Base-by-base conservation (phyloP, 192 early-diverging fungal genomes). In the Rhizophagus prolifer region DNA sequence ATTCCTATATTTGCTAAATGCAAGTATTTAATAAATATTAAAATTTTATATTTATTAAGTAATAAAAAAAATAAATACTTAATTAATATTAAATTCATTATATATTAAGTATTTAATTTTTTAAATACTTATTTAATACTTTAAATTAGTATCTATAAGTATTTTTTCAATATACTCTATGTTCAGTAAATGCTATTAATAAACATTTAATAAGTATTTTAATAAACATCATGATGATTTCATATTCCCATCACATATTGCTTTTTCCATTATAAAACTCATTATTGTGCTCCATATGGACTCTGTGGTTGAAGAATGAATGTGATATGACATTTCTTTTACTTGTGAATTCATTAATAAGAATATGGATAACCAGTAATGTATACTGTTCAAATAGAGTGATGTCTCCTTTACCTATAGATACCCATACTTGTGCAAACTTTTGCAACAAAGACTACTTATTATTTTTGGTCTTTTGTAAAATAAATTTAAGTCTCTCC, bases 261-360 rank as follows among this genome's bases (percentile, higher is more conserved):
- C 68, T 26, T 70, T 41, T 23, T 23, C 46, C 14, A 28, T 70
- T 28, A 47, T 30, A 54, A 70, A 50, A 9, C 68, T 47, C 21
- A 70, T 70, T 70, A 70, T 9, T 70, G 13, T 54, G 26, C 68
- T 70, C 46, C 68, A 70, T 46, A 70, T 70, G 3, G 62, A 30
- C 13, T 64, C 28, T 7, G 31, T 70, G 30, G 44, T 70, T 54
- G 19, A 44, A 13, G 19, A 19, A 23, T 70, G 38, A n/a, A n/a
- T n/a, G n/a, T 23, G 68, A 70, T 9, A 70, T 70, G 1, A 70
- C 5, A 26, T 38, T 70, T 70, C 68, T 38, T 70, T 54, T 70
- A 28, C 46, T 50, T 44, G 25, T 30, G 3, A 70, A 54, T 54
- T 70, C 13, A 23, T 50, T 71, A 25, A 71, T 71, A 71, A 71